Percentiles rank a stretch among this genome's conserved stretches.
Evolutionary conservation across 805 yeast genomes (phyloP).

Genomic region (Kurtzmaniella fragi): DNA sequence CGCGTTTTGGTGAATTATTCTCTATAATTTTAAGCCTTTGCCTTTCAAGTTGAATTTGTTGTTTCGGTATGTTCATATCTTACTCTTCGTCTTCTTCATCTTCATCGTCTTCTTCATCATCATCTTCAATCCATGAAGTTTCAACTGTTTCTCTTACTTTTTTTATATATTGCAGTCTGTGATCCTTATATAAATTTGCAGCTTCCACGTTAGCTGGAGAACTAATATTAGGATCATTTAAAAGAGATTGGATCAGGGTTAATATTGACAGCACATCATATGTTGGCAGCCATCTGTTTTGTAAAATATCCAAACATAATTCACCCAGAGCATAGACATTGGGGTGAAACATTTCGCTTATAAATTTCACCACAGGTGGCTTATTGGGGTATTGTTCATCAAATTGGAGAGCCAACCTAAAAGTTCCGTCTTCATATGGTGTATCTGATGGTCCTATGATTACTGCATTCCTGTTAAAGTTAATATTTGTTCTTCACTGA

Average conservation of each 20-base stretch:
- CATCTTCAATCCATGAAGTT: slow-evolving; percentile 84
- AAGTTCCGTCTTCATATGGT: slow-evolving; percentile 97
- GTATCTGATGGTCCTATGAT: slow-evolving; percentile 97
- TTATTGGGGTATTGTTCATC: slow-evolving; percentile 98
- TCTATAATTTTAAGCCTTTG: too few species aligned
- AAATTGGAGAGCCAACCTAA: slow-evolving; percentile 77
- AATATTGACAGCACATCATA: slow-evolving; percentile 94
- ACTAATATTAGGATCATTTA: slow-evolving; percentile 94
- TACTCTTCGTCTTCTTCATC: slow-evolving; percentile 24
- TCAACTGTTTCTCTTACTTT: slow-evolving; percentile 95
- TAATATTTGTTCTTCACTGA: not conserved
- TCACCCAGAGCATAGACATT: slow-evolving; percentile 96
- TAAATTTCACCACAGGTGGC: slow-evolving; percentile 89
- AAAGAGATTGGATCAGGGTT: slow-evolving; percentile 84
- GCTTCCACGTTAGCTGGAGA: slow-evolving; percentile 99
- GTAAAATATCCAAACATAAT: slow-evolving; percentile 90
- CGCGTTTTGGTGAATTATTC: too few species aligned
- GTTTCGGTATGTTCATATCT: too few species aligned
- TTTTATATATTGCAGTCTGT: slow-evolving; percentile 84
- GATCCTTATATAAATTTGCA: slow-evolving; percentile 91
- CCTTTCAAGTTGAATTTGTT: too few species aligned
- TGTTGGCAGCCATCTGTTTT: slow-evolving; percentile 98
- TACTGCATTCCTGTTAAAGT: slow-evolving; percentile 68
- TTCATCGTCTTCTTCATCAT: slow-evolving; percentile 53
- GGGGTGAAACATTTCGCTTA: slow-evolving; percentile 96